Evolutionary conservation across 768 basidiomycete genomes (phyloP).

Genomic region (Chlorophyllum brunneum): DNA sequence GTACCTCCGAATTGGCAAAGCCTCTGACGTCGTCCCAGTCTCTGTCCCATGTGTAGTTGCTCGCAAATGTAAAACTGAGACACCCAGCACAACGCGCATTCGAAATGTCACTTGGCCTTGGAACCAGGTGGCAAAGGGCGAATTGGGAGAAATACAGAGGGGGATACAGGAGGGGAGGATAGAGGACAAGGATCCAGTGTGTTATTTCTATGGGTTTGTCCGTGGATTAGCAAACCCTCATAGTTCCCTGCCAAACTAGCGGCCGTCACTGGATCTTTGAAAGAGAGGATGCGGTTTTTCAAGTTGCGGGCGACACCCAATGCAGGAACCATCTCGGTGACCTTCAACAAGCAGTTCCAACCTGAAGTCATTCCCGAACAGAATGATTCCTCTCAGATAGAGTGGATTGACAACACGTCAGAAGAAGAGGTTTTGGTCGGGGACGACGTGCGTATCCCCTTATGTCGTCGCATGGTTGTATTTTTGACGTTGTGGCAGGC

Average conservation of each 20-base stretch:
- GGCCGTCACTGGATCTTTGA: slow-evolving; percentile 64
- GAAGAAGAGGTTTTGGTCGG: slow-evolving; percentile 61
- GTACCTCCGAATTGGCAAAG: slow-evolving; percentile 67
- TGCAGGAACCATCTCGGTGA: slow-evolving; percentile 64
- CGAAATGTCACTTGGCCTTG: slow-evolving; percentile 2
- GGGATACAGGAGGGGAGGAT: neutral
- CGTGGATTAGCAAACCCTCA: neutral
- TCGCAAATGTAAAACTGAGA: slow-evolving; percentile 47
- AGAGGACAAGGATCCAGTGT: slow-evolving; percentile 61
- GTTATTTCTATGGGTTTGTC: slow-evolving; percentile 18
- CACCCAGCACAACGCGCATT: slow-evolving; percentile 36
- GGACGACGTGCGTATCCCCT: slow-evolving; percentile 47
- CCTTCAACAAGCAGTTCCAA: slow-evolving; percentile 79
- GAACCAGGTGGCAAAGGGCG: slow-evolving; percentile 5
- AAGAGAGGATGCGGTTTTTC: slow-evolving; percentile 84
- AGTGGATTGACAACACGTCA: slow-evolving; percentile 68
- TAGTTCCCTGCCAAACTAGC: slow-evolving; percentile 79
- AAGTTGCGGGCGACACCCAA: slow-evolving; percentile 73
- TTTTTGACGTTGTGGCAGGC: slow-evolving; percentile 40
- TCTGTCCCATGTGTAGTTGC: slow-evolving; percentile 71
- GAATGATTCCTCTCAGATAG: slow-evolving; percentile 78
- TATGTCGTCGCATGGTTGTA: neutral
- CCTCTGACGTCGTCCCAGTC: slow-evolving; percentile 72
- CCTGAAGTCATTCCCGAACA: slow-evolving; percentile 83
- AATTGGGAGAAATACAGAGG: neutral